These are phyloP conservation scores for Myriosclerotinia duriaeana DNA, from an alignment of 2,329 filamentous ascomycete genomes.

Conservation along the genomic window DNA sequence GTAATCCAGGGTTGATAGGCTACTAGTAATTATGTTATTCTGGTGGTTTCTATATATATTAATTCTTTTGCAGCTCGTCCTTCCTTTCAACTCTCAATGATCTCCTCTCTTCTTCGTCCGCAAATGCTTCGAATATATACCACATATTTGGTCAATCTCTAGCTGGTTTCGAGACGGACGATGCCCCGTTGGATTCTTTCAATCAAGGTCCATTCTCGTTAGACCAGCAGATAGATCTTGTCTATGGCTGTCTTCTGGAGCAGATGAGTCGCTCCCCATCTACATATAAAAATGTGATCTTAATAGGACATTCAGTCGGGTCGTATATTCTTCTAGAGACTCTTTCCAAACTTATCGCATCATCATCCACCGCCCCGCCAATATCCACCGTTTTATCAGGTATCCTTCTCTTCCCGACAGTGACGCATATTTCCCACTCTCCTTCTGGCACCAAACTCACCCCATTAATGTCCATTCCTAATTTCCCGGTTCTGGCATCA, in stretches of 20 bases:
- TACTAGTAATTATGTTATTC: conserved; percentile 56
- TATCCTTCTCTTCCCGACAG: conserved; percentile 71
- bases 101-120: conserved; percentile 48
- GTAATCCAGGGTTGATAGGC: conserved; percentile 72
- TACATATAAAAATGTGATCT: conserved; percentile 57
- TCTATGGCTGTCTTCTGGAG: conserved; percentile 27
- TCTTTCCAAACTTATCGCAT: conserved; percentile 46
- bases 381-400: conserved; percentile 42
- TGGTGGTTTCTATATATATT: neutral
- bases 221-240: conserved; percentile 50
- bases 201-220: conserved; percentile 45
- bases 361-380: conserved; percentile 30
- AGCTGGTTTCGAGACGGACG: conserved; percentile 54
- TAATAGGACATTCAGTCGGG: conserved; percentile 71
- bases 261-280: conserved; percentile 35
- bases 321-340: conserved; percentile 70
- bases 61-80: conserved; percentile 38
- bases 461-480: conserved; percentile 43
- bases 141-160: conserved; percentile 60
- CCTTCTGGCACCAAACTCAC: conserved; percentile 56
- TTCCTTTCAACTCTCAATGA: conserved; percentile 61
- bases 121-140: conserved; percentile 37
- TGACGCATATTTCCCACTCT: conserved; percentile 67
- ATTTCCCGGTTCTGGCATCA: conserved; percentile 35
- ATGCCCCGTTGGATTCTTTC: conserved; percentile 44